Base-by-base conservation (phyloP, 768 basidiomycete genomes). In the Agrocybe pediades region DNA sequence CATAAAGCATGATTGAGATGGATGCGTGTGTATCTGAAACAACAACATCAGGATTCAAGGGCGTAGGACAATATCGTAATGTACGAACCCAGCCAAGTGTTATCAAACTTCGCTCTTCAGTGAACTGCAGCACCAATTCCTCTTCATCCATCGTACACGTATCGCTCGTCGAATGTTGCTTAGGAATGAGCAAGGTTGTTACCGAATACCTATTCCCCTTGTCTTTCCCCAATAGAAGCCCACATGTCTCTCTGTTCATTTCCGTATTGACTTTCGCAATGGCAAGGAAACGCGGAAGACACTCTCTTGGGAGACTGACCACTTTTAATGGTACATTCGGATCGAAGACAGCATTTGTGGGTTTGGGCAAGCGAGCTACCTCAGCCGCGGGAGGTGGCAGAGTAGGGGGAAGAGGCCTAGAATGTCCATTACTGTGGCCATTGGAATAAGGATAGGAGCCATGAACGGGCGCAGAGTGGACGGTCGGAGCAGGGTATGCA, bases 91-190 rank as follows among this genome's bases (percentile, higher is more conserved):
- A 97, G 55, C 94, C 95, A 43, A 96, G 81, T 6, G 93, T 94
- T 46, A 95, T 87, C 62, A 95, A 69, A 59, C 81, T 83, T 57
- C 89, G 74, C 64, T 87, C 84, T 65, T 93, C 90, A 59, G 91
- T 92, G 65, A 95, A 92, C 60, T 84, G 82, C 70, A 94, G 71
- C 6, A 94, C 90, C 42, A 92, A 73, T 66, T 95, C 93, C 62
- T 95, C 94, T 65, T 89, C 86, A 49, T 92, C 87, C 88, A 94
- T 95, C 26, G 86, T 85, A 68, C 94, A 96, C n/a, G 92, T 92
- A 72, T 96, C 92, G 53, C 87, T 85, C 57, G 92, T 92, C 54
- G 90, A 87, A 53, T 85, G 86, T 63, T 96, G 94, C 68, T 83
- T 89, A n/a, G 94, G 94, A 16, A 96, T 86, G 63, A 96, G 70